phyloP scores from a whole-genome alignment of 108 stramenopile genomes.

The Aurantiochytrium sp. region DNA sequence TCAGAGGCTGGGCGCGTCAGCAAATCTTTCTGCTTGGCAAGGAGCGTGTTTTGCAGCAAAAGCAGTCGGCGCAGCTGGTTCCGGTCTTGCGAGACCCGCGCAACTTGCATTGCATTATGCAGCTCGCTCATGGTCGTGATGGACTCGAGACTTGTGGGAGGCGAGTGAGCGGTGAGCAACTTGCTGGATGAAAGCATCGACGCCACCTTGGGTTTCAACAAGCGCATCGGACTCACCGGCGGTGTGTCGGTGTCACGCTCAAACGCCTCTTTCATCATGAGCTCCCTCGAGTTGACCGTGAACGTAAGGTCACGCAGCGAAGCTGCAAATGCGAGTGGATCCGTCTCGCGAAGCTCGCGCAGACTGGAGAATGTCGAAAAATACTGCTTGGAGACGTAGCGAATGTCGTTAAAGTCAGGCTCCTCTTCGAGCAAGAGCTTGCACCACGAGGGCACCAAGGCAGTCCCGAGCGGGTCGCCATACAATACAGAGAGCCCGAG shows the following conservation, averaged over 20 bases:
- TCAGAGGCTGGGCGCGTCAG: too few species aligned
- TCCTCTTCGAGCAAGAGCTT: conserved; percentile 9
- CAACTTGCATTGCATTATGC: not conserved
- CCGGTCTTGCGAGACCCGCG: not conserved
- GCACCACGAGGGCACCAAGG: not conserved
- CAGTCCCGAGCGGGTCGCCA: not conserved
- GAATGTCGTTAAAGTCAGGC: not conserved
- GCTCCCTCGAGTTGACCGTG: not conserved
- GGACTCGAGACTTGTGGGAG: too few species aligned
- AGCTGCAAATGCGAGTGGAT: not conserved
- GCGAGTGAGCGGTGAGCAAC: not conserved
- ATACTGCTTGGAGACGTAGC: conserved; percentile 1
- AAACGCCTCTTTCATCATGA: not conserved
- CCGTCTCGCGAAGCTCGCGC: not conserved
- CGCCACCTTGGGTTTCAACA: not conserved
- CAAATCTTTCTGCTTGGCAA: not conserved
- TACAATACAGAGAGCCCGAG: not conserved
- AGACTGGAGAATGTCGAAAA: not conserved
- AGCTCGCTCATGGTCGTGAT: not conserved
- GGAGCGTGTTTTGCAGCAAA: not conserved
- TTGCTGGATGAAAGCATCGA: not conserved
- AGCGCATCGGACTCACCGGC: not conserved
- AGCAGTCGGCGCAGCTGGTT: not conserved
- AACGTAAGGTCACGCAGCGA: not conserved
- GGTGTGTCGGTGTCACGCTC: not conserved